Evolutionary conservation across 2,329 filamentous ascomycete genomes (phyloP), one percentile per base, ranked within the genome.

Genomic region (Neonectria coccinea): DNA sequence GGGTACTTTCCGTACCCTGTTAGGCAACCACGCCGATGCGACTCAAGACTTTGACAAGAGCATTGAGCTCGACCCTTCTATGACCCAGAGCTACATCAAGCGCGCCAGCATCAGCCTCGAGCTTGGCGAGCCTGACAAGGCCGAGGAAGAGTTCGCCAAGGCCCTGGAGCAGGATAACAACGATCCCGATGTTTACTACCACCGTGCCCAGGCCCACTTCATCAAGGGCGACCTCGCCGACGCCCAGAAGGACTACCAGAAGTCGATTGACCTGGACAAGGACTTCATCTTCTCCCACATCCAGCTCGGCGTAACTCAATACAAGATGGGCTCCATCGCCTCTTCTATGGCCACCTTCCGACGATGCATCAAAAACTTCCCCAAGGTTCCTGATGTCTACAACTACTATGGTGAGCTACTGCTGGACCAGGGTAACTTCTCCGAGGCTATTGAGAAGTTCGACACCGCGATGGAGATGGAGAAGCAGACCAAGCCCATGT

Each of bases 221-320:
- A 98, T 99, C 81, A 93, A 97, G 74, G 90, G 91, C 61, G 95
- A 98, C 78, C 97, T 97, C 73, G 89, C 91, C 60, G 93, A 97
- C 72, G 96, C 96, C 5, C 94, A 96, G 65, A 97, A 97, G 84
- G 96, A 99, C 83, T 99, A 99, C 84, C 96, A 99, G 80, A 97
- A 97, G 83, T 98, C 96, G 3, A 99, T 99, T 75, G 96, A 99
- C 74, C 88, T 99, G 31, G 96, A 99, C 84, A 88, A 89, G 73
- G 90, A 93, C 72, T 99, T 99, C 81, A 99, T 99, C 83, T 99
- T 97, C 87, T 98, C 95, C 8, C 96, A 99, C 83, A 99, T 99
- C 76, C 96, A 99, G 82, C 92, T 99, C 47, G 96, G 96, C 79
- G 96, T 99, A 56, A 99, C 96, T 54, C 96, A 99, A 82, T 99